Conservation (phyloP, 768 basidiomycete species). For the Rubroboletus pulcherrimus region DNA sequence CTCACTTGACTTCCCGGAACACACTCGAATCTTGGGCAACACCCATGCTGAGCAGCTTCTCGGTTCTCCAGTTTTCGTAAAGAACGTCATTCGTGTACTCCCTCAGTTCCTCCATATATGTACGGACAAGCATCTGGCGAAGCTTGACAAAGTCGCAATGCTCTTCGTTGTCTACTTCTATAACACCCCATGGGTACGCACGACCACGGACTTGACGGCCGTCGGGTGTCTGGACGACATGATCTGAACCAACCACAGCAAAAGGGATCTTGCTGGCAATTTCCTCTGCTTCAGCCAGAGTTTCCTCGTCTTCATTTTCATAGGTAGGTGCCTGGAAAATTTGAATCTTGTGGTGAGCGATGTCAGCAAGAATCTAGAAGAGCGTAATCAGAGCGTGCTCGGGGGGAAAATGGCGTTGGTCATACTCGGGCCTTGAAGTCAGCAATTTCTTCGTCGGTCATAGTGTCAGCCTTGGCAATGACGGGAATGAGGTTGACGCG, state of each 20-base stretch:
- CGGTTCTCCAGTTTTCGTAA: constrained; percentile 98
- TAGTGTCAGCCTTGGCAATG: constrained; percentile 96
- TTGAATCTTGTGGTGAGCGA: constrained; percentile 91
- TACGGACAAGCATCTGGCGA: constrained; percentile 97
- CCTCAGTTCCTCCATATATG: constrained; percentile 98
- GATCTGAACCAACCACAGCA: constrained; percentile 94
- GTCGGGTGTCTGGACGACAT: constrained; percentile 74
- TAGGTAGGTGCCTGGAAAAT: constrained; percentile 98
- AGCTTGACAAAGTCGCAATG: constrained; percentile 99
- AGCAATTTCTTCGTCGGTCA: constrained; percentile 93
- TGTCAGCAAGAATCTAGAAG: constrained; percentile 82
- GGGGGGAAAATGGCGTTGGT: neutral
- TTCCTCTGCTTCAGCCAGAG: constrained; percentile 94
- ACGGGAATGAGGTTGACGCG: constrained; percentile 98
- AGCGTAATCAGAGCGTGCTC: neutral
- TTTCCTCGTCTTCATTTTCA: constrained; percentile 98
- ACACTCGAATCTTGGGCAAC: constrained; percentile 96
- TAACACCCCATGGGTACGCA: constrained; percentile 96
- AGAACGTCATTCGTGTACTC: constrained; percentile 95
- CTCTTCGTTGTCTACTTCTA: constrained; percentile 98
- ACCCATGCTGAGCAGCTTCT: constrained; percentile 96
- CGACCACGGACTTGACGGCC: constrained; percentile 94
- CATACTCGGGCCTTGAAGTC: constrained; percentile 90
- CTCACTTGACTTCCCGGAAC: constrained; percentile 99
- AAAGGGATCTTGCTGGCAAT: constrained; percentile 98